Conservation (phyloP, 306 rosid species). For the Dryas octopetala region DNA sequence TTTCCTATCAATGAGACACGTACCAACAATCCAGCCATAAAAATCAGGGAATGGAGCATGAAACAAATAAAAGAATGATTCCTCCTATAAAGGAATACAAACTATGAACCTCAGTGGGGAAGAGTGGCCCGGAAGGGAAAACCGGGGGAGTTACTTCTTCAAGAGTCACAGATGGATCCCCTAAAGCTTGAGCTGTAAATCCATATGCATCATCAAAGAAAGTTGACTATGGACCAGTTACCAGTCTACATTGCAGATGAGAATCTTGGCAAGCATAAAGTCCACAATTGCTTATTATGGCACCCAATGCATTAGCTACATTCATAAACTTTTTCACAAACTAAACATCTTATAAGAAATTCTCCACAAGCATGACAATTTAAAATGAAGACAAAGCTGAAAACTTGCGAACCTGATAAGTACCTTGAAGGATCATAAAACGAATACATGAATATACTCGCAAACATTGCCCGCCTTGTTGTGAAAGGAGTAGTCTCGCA, state of each 20-base stretch:
- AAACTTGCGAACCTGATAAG: constrained; percentile 78
- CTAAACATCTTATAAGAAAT: background rate
- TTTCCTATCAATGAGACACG: constrained; percentile 54
- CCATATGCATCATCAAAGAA: constrained; percentile 23
- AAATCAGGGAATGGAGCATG: background rate
- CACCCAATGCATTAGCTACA: background rate
- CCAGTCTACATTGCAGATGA: background rate
- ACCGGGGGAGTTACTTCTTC: constrained; percentile 79
- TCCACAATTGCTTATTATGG: background rate
- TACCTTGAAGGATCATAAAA: constrained; percentile 83
- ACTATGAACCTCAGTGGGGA: constrained; percentile 72
- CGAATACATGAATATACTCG: constrained; percentile 60
- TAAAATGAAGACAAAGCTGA: constrained; percentile 35
- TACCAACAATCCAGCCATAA: constrained; percentile 15
- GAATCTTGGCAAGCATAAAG: background rate
- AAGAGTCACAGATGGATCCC: constrained; percentile 79
- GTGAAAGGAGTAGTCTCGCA: constrained; percentile 36
- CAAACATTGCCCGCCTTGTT: constrained; percentile 64
- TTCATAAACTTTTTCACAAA: background rate
- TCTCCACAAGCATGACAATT: background rate
- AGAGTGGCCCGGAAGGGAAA: constrained; percentile 68
- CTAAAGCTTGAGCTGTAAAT: constrained; percentile 80
- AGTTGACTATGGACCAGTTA: background rate
- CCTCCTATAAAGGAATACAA: background rate
- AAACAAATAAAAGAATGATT: background rate